Base-by-base conservation (phyloP, 768 basidiomycete genomes). In the Termitomyces sp. region DNA sequence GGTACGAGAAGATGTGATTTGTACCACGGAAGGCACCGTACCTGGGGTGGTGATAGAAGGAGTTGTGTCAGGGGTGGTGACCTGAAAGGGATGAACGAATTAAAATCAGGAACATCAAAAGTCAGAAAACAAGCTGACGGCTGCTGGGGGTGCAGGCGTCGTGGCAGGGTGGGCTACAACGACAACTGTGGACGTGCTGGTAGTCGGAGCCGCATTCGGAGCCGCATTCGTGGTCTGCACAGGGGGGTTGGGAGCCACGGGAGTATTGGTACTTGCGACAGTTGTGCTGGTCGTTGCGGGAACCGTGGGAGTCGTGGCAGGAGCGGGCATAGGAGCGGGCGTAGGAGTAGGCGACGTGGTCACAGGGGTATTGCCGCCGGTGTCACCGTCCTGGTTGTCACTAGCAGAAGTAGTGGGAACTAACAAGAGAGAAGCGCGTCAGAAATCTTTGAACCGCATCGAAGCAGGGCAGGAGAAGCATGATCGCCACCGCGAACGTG, bases 31-130 rank as follows among this genome's bases (percentile, higher is more conserved):
- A 23, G 26, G 44, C 40, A 28, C 42, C 38, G 46, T n/a, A 47
- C 40, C 41, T 1, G 48, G 31, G 12, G 44, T 11, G 3, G 54
- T 15, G 23, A 35, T 49, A 28, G 53, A 17, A n/a, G 33, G 3
- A 41, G 55, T 40, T 23, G 33, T 33, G 17, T 38, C 44, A 23
- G 62, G 44, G n/a, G 53, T 47, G 17, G 57, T 52, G 35, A 53
- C 44, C 54, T 55, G 41, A 19, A n/a, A 46, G 15, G 26, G 38
- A n/a, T 30, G 33, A 42, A 43, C 15, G 46, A 28, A 38, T 41
- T 19, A 50, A n/a, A 15, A 26, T 40, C 12, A 30, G 44, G 11
- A n/a, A 40, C 5, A 48, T 50, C 28, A 28, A 33, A 23, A 37
- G 23, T 8, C 14, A 21, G 28, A 43, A 30, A 19, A 12, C 7